phyloP scores from a whole-genome alignment of 345 rosid genomes.

The Lepidium sativum region DNA sequence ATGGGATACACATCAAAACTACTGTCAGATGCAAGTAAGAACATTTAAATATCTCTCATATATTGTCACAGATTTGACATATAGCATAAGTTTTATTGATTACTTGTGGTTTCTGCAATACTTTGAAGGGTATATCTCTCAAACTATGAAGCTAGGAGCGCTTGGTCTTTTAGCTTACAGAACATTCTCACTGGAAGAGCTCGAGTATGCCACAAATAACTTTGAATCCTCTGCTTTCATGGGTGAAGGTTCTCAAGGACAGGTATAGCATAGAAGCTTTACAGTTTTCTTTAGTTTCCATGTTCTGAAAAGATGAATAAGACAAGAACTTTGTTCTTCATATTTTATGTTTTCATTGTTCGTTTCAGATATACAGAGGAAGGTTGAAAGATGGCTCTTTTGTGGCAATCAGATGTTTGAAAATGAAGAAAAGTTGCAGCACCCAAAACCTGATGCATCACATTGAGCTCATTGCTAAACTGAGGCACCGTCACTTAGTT shows the following conservation, averaged over 20 bases:
- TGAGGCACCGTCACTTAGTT: conserved; percentile 81
- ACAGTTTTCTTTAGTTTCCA: not conserved
- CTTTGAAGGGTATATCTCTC: conserved; percentile 73
- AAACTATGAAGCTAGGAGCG: conserved; percentile 79
- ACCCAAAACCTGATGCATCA: conserved; percentile 73
- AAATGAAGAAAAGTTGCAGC: conserved; percentile 72
- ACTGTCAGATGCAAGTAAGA: conserved; percentile 83
- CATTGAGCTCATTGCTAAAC: conserved; percentile 74
- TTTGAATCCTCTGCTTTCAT: conserved; percentile 83
- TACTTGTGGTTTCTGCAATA: conserved; percentile 6
- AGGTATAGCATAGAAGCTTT: conserved; percentile 37
- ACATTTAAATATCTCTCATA: not conserved
- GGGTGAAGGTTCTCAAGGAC: conserved; percentile 93
- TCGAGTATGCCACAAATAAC: conserved; percentile 76
- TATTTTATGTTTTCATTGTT: not conserved
- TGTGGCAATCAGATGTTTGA: conserved; percentile 76
- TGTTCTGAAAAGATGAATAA: not conserved
- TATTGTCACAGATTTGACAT: not conserved
- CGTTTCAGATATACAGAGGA: conserved; percentile 77
- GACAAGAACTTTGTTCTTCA: not conserved
- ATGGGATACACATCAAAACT: conserved; percentile 70
- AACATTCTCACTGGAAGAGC: conserved; percentile 77
- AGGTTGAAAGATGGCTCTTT: conserved; percentile 64
- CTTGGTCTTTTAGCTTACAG: conserved; percentile 85
- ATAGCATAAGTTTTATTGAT: not conserved